Evolutionary conservation across 306 rosid genomes (phyloP), one percentile per base, ranked within the genome.

Genomic region (Senna siamea): DNA sequence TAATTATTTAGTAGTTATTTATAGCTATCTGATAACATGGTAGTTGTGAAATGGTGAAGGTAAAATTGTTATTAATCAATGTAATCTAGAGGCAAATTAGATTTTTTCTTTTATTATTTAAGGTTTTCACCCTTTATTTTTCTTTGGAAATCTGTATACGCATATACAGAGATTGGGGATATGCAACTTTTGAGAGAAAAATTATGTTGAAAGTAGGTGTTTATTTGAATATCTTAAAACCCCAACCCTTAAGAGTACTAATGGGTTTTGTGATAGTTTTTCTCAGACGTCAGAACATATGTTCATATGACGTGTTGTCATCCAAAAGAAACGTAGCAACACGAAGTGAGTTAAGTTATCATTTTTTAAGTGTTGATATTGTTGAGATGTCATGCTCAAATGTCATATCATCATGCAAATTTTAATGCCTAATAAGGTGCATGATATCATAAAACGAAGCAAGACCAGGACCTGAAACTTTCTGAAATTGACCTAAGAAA

Each of bases 1-100:
- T 62, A 63, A 63, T 63, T 63, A 11, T 40, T 19, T 63, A 40
- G 52, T 40, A 17, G 34, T 40, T 30, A 19, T 63, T 19, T 63
- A 23, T 10, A 63, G 18, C 32, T 11, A 19, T 19, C 35, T 19
- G 23, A 63, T 63, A 2, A 37, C 23, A 38, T 18, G 8, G 1
- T 7, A 37, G 46, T 12, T 62, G 38, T 62, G 50, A 62, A 35
- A 61, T 35, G 2, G 54, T 51, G 17, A 11, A 62, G 43, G 48
- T 38, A 38, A 18, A 38, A 40, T 38, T 38, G 50, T 37, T 13
- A 11, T 61, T 61, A 60, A 10, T 37, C 30, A 1, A 61, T 61
- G 26, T 22, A 34, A n/a, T 13, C 19, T 60, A n/a, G 66, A 60
- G 3, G 6, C 14, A 60, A 38, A 4, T 3, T 19, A 13, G 38